Conservation (phyloP, 805 yeast genomes). For the Zygoascus biomembranicola region DNA sequence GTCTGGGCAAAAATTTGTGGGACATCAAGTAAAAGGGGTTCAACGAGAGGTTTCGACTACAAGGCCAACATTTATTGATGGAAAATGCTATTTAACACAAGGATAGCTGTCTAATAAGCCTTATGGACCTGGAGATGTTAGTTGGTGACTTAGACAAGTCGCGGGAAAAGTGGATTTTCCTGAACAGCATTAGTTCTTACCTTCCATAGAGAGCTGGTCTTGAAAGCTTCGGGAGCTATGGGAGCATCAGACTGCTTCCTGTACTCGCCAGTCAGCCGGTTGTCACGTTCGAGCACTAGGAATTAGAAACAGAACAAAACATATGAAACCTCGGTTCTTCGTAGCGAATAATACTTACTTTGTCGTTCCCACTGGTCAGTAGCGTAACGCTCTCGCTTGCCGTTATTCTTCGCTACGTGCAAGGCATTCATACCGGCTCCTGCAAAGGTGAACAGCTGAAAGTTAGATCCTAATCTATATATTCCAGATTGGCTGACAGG, state of each 20-base stretch:
- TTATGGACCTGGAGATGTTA: slow-evolving; percentile 3
- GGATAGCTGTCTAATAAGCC: not conserved
- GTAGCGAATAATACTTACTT: slow-evolving; percentile 24
- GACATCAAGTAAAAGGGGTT: not conserved
- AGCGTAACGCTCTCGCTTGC: slow-evolving; percentile 45
- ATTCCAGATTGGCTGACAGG: not conserved
- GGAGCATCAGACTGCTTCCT: slow-evolving; percentile 63
- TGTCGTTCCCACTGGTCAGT: slow-evolving; percentile 45
- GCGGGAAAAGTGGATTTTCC: not conserved
- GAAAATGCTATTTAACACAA: not conserved
- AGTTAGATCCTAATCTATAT: not conserved
- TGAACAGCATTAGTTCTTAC: slow-evolving; percentile 3
- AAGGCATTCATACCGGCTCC: slow-evolving; percentile 43
- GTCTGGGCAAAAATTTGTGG: not conserved
- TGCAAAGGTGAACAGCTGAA: slow-evolving; percentile 41
- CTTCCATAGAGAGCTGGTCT: slow-evolving; percentile 51
- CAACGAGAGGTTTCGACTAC: not conserved
- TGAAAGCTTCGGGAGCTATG: slow-evolving; percentile 69
- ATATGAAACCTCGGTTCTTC: slow-evolving; percentile 6
- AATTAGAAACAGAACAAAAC: slow-evolving; percentile 1
- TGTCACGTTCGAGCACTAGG: slow-evolving; percentile 59
- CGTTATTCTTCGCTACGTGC: slow-evolving; percentile 39
- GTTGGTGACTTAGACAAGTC: not conserved
- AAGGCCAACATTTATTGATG: not conserved
- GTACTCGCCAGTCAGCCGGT: slow-evolving; percentile 62